Evolutionary conservation across 345 rosid genomes (phyloP).

Genomic region (Mangifera indica): DNA sequence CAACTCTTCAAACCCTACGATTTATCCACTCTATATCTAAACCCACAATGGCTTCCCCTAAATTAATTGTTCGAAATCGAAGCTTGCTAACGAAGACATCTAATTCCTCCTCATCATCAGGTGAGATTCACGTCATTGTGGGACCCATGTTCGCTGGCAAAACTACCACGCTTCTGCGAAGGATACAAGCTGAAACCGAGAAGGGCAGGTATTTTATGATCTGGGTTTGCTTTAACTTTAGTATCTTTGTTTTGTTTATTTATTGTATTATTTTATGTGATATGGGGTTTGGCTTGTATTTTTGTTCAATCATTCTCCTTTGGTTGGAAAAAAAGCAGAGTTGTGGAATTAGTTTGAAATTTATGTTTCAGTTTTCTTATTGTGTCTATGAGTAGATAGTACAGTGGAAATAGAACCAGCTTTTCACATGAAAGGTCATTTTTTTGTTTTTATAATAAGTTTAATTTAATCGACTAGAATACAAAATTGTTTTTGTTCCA

Average conservation of each 20-base stretch:
- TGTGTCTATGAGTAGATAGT: neutral
- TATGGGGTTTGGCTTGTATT: neutral
- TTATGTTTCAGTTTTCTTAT: neutral
- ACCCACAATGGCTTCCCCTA: constrained; percentile 22
- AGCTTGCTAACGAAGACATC: constrained; percentile 30
- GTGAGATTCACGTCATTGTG: constrained; percentile 77
- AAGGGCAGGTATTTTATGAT: constrained; percentile 49
- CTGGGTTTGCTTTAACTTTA: neutral
- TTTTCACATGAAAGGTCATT: neutral
- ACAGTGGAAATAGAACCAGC: neutral
- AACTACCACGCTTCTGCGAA: constrained; percentile 68
- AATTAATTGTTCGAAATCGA: constrained; percentile 20
- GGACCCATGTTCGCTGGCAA: constrained; percentile 78
- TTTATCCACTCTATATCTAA: constrained; percentile 24
- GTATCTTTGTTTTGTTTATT: neutral
- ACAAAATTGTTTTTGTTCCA: constrained; percentile 7
- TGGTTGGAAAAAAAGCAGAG: neutral
- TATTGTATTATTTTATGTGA: neutral
- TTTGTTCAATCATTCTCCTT: neutral
- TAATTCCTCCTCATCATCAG: constrained; percentile 30
- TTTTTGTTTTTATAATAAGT: neutral
- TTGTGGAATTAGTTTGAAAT: neutral
- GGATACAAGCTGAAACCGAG: constrained; percentile 52
- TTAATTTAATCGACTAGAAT: constrained; percentile 5
- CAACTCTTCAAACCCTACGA: constrained; percentile 14